Base-by-base conservation (phyloP, 352 stramenopile genomes). In the Phytophthora nicotianae region DNA sequence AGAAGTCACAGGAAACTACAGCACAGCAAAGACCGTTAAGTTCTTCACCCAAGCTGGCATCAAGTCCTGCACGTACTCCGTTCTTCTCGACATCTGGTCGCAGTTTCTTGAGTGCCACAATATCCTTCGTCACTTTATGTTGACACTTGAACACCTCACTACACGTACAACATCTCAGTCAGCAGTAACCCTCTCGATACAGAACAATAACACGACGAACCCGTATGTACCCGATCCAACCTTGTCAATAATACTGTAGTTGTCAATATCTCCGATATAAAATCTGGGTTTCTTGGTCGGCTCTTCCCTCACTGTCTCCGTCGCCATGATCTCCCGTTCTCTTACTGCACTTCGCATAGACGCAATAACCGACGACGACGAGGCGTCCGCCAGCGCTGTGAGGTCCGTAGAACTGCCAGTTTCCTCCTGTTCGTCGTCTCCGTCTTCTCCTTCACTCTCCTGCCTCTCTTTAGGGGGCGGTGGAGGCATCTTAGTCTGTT, bases 1-100 rank as follows among this genome's bases (percentile, higher is more conserved):
- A 11, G 97, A 97, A 21, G 94, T 98, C 32, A 97, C 78, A 1
- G 97, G 96, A 50, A 99, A 95, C 88, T 97, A 37, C 45, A 35
- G 6, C 61, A 23, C 10, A 33, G 26, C 7, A 67, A 49, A 37
- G 32, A n/a, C n/a, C n/a, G n/a, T n/a, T n/a, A n/a, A n/a, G n/a
- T n/a, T n/a, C n/a, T n/a, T n/a, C n/a, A 48, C 7, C 17, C 33
- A 37, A 56, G n/a, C 8, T 33, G 19, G 17, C 3, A n/a, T 21
- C 20, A 29, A 49, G 6, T 49, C 1, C 32, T 21, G 5, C 11
- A 49, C 79, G 26, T 75, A 95, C 87, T 24, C 87, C 87, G 49
- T 95, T 94, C 73, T 94, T 93, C 46, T 95, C 87, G 0, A 93
- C 83, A 50, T 95, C 83, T 0, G 81, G 75, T n/a, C 87, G 71